Conservation (phyloP, 2,329 filamentous ascomycete genomes). For the Microdochium trichocladiopsis region DNA sequence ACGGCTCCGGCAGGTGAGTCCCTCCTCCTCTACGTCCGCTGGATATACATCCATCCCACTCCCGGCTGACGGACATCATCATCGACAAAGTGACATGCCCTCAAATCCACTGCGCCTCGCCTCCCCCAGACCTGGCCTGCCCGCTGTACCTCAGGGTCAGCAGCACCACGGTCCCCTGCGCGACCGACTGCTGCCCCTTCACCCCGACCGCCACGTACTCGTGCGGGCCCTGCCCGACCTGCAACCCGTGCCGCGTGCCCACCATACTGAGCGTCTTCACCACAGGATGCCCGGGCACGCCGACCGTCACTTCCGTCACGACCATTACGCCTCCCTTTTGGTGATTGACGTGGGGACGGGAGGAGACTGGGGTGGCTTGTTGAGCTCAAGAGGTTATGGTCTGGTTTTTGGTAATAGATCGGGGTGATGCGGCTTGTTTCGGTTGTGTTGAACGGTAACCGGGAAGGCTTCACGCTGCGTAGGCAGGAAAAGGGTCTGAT, state of each 20-base stretch:
- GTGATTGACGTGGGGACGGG: not conserved
- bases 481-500: too few relatives aligned
- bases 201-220: slow-evolving; percentile 17
- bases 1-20: slow-evolving; percentile 10
- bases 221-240: slow-evolving; percentile 13
- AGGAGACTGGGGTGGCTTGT: too few relatives aligned
- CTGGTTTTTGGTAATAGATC: too few relatives aligned
- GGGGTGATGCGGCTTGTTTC: too few relatives aligned
- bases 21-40: not conserved
- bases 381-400: too few relatives aligned
- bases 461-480: too few relatives aligned
- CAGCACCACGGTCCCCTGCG: slow-evolving; percentile 26
- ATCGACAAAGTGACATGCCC: slow-evolving; percentile 12
- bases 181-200: slow-evolving; percentile 27
- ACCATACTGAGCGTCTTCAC: slow-evolving; percentile 18
- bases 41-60: not conserved
- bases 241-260: slow-evolving; percentile 15
- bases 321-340: slow-evolving; percentile 1
- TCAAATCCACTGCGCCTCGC: slow-evolving; percentile 10
- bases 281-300: slow-evolving; percentile 15
- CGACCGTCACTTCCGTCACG: slow-evolving; percentile 10
- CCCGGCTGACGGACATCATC: slow-evolving; percentile 2
- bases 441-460: too few relatives aligned
- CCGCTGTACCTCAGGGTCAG: slow-evolving; percentile 20
- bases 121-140: slow-evolving; percentile 15